Base-by-base conservation (phyloP, 345 rosid genomes). In the Clausena lansium region DNA sequence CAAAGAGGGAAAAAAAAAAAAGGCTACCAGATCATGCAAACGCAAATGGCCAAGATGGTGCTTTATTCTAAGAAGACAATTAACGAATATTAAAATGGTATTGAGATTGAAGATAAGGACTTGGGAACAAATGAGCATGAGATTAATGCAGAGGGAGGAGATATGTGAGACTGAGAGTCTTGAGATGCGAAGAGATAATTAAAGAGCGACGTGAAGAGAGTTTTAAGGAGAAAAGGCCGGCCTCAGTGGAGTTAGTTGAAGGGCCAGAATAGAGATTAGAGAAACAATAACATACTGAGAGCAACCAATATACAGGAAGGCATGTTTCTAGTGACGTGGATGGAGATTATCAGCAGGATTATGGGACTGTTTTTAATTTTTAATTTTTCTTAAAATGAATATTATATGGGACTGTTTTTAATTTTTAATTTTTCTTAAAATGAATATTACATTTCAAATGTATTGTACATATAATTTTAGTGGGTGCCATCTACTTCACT, bases 191-290 rank as follows among this genome's bases (percentile, higher is more conserved):
- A 65, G 47, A 27, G 60, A 50, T 72, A 61, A 54, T 25, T 41
- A 47, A 22, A 70, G 72, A 74, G 77, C 52, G 76, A 73, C 76
- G 82, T 72, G 84, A 15, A 35, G 82, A 76, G 84, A 76, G 66
- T n/a, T 70, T 74, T 77, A 28, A 38, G 85, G 65, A 79, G 72
- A 22, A 52, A 76, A 74, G 65, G 73, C 67, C 69, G 78, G 70
- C 33, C 63, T 70, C n/a, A 0, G 59, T 67, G 71, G 83, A 59
- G 79, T 78, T 60, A 8, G 73, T 58, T 69, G 15, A 41, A 70
- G n/a, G 73, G 27, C 17, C 39, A 32, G 32, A 7, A 36, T 35
- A 22, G 65, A 32, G 32, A 7, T 24, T 35, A 22, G 65, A 60
- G 57, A 52, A 4, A 15, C 22, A 52, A 50, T 78, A 55, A 52